phyloP scores from a whole-genome alignment of 2,329 filamentous ascomycete species.

The Aspergillus fumigatiaffinis region DNA sequence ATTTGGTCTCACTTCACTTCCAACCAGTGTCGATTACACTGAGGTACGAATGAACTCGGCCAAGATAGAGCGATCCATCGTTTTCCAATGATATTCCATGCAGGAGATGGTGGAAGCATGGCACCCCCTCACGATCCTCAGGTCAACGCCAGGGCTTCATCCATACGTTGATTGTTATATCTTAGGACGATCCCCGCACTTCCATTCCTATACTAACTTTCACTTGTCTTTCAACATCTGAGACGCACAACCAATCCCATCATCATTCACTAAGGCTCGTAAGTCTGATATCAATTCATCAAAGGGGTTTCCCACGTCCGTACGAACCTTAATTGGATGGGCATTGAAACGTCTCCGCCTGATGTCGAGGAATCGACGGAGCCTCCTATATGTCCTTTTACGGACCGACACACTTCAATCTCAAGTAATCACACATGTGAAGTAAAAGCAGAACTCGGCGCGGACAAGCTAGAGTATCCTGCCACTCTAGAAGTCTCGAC shows the following conservation, averaged over 20 bases:
- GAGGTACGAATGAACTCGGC: constrained; percentile 11
- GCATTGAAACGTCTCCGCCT: constrained; percentile 33
- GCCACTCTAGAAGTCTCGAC: constrained; percentile 1
- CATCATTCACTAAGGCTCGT: neutral
- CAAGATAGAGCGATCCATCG: constrained; percentile 13
- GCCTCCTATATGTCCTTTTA: constrained; percentile 36
- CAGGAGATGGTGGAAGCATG: constrained; percentile 7
- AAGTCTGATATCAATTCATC: neutral
- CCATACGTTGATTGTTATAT: neutral
- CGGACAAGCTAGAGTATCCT: constrained; percentile 14
- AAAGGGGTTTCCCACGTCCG: constrained; percentile 3
- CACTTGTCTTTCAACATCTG: neutral
- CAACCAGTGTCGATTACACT: neutral
- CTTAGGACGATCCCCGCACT: neutral
- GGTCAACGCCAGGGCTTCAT: neutral
- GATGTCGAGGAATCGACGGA: constrained; percentile 43
- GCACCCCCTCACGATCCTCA: constrained; percentile 12
- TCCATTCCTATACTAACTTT: neutral
- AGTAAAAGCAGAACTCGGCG: constrained; percentile 14
- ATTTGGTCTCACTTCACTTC: neutral
- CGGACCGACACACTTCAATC: constrained; percentile 20
- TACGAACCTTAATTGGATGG: constrained; percentile 32
- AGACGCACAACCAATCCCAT: neutral
- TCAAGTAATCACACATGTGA: constrained; percentile 15
- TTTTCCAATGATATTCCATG: constrained; percentile 7